These are phyloP conservation scores for Phaseolus lunatus DNA, from an alignment of 306 rosid genomes.

Conservation along the genomic window DNA sequence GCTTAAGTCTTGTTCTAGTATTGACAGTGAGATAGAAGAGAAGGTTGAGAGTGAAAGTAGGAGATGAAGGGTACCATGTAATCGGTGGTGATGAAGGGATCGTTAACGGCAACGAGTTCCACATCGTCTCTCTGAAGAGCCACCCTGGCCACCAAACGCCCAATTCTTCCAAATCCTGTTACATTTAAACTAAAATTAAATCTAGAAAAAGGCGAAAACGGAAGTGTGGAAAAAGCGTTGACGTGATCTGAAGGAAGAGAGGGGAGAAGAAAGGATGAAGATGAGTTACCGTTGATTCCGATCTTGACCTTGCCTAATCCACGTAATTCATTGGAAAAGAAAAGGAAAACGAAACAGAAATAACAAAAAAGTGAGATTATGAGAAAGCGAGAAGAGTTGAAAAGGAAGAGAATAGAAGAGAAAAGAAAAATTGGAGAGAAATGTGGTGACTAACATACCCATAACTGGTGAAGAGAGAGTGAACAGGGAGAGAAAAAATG, in stretches of 20 bases:
- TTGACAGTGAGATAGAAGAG: too few species aligned
- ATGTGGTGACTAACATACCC: slow-evolving; percentile 26
- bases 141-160: slow-evolving; percentile 81
- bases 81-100: slow-evolving; percentile 71
- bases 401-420: neutral
- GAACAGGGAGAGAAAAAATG: neutral
- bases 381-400: neutral
- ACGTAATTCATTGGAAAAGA: neutral
- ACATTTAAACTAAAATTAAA: neutral
- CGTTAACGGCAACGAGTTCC: slow-evolving; percentile 73
- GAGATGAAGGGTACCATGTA: slow-evolving; percentile 71
- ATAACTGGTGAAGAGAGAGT: slow-evolving; percentile 11
- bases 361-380: neutral
- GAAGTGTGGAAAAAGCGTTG: neutral
- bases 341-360: neutral
- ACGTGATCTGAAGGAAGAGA: slow-evolving; percentile 6
- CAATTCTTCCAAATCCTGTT: slow-evolving; percentile 85
- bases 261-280: neutral
- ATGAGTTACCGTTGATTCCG: slow-evolving; percentile 75
- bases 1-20: too few species aligned
- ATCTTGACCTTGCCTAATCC: slow-evolving; percentile 76
- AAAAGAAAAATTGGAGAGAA: too few species aligned
- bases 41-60: too few species aligned
- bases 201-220: neutral
- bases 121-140: slow-evolving; percentile 80